Evolutionary conservation across 1,284 basidiomycete species (phyloP).

Genomic region (Sparassis latifolia): DNA sequence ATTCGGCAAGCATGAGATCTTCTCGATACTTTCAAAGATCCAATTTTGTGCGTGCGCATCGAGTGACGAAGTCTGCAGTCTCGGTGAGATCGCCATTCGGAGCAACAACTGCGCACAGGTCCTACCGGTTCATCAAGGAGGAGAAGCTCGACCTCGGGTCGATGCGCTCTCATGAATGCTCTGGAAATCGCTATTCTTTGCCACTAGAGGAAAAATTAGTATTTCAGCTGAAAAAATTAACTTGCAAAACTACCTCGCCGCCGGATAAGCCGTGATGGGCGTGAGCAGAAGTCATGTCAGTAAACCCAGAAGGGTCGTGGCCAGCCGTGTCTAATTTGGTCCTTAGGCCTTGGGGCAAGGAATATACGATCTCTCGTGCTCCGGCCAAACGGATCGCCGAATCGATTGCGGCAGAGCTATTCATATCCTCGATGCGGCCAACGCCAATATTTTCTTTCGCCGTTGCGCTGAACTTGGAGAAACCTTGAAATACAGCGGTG

Average conservation of each 20-base stretch:
- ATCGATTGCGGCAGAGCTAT: slow-evolving; percentile 44
- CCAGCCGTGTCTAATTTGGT: slow-evolving; percentile 60
- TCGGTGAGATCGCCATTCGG: not conserved
- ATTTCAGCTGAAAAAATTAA: too few relatives aligned
- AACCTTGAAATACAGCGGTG: slow-evolving; percentile 78
- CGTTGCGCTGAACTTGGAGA: slow-evolving; percentile 69
- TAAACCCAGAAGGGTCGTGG: slow-evolving; percentile 40
- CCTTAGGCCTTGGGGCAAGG: slow-evolving; percentile 59
- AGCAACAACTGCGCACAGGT: not conserved
- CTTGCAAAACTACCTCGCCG: slow-evolving; percentile 49
- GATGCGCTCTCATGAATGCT: slow-evolving; percentile 73
- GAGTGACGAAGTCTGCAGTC: slow-evolving; percentile 62
- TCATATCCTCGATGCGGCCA: slow-evolving; percentile 57
- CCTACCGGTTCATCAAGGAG: slow-evolving; percentile 73
- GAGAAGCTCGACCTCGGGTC: slow-evolving; percentile 70
- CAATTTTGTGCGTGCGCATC: slow-evolving; percentile 77
- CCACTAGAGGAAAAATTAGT: slow-evolving; percentile 46
- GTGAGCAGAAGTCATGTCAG: slow-evolving; percentile 20
- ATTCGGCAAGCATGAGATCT: slow-evolving; percentile 46
- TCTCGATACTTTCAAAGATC: slow-evolving; percentile 68
- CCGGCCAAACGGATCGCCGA: slow-evolving; percentile 60
- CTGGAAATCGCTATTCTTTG: slow-evolving; percentile 78
- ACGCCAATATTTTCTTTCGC: slow-evolving; percentile 75
- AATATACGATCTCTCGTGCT: slow-evolving; percentile 53
- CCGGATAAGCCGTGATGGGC: slow-evolving; percentile 65